Evolutionary conservation across 306 rosid species (phyloP).

Genomic region (Trifolium repens): DNA sequence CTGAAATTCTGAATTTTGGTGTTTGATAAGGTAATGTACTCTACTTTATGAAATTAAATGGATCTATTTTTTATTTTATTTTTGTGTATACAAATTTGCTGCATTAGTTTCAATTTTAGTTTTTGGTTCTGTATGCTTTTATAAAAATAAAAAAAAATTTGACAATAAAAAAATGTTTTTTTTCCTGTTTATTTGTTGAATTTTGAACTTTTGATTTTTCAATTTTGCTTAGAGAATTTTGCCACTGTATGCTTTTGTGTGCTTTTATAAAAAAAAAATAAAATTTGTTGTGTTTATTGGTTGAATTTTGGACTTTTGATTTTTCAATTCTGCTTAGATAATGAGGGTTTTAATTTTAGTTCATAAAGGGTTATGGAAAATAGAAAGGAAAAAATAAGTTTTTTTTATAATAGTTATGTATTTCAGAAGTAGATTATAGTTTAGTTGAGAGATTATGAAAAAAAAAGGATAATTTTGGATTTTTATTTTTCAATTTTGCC

Average conservation of each 20-base stretch:
- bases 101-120: slow-evolving; percentile 5
- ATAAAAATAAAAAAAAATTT: no score
- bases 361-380: not conserved
- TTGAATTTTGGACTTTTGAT: not conserved
- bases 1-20: slow-evolving; percentile 32
- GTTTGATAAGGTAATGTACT: slow-evolving; percentile 41
- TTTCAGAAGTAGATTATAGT: slow-evolving; percentile 1
- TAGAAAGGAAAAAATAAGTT: not conserved
- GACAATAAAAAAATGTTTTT: not conserved
- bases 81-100: not conserved
- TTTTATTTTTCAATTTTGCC: not conserved
- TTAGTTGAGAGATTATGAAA: not conserved
- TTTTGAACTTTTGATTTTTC: not conserved
- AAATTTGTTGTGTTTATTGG: not conserved
- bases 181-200: not conserved
- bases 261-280: not conserved
- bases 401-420: not conserved
- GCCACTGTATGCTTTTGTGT: slow-evolving; percentile 15
- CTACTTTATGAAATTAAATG: slow-evolving; percentile 3
- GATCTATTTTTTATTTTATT: slow-evolving; percentile 22
- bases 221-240: slow-evolving; percentile 29
- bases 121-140: not conserved
- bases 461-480: no score
- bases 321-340: slow-evolving; percentile 23
- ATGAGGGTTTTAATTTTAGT: not conserved